Percentiles rank a stretch among this genome's conserved stretches.
Evolutionary conservation across 1,139 yeast species (phyloP).

Genomic region (Suhomyces maxii): DNA sequence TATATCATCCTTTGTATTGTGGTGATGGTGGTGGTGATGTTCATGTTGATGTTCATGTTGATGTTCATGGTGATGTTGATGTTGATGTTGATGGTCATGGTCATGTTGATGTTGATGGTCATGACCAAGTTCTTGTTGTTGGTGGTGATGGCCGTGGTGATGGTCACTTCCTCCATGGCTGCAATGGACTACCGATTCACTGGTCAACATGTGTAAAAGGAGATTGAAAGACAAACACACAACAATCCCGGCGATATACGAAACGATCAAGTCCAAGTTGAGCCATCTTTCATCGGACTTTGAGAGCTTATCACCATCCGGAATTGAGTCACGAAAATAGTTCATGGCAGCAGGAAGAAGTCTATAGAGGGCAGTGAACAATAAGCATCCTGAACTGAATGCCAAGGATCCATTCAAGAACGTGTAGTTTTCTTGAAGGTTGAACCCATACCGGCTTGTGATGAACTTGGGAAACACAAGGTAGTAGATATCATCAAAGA

Average conservation of each 20-base stretch:
- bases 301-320: constrained; percentile 3
- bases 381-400: constrained; percentile 73
- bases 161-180: constrained; percentile 50
- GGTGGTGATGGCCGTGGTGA: not conserved
- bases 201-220: constrained; percentile 68
- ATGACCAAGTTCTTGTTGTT: too few relatives aligned
- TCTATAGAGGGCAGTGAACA: constrained; percentile 73
- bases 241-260: constrained; percentile 59
- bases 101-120: not conserved
- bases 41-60: constrained; percentile 5
- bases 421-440: constrained; percentile 56
- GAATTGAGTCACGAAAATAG: constrained; percentile 33
- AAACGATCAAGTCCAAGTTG: constrained; percentile 44
- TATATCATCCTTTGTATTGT: not conserved
- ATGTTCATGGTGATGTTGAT: constrained; percentile 14
- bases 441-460: constrained; percentile 48
- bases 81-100: constrained; percentile 6
- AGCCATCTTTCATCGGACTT: constrained; percentile 12
- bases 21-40: not conserved
- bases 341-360: constrained; percentile 65
- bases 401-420: constrained; percentile 68
- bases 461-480: constrained; percentile 37
- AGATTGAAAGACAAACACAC: constrained; percentile 62
- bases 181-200: constrained; percentile 85
- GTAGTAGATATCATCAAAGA: constrained; percentile 23